Conservation (phyloP, 2,329 filamentous ascomycete species). For the Trichoderma sp. region DNA sequence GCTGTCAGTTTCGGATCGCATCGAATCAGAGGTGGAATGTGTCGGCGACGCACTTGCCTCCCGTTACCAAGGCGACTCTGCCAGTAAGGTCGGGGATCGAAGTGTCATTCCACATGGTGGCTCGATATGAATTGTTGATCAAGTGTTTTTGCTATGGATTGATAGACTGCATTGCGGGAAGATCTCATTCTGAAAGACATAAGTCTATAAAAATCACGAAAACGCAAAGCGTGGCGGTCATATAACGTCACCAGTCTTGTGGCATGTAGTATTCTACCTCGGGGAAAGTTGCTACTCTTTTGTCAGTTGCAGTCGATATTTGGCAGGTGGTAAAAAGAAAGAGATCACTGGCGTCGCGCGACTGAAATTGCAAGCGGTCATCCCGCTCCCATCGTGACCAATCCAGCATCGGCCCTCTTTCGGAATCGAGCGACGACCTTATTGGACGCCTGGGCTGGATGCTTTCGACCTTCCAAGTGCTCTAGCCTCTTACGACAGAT, state of each 20-base stretch:
- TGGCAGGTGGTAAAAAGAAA: too few relatives aligned
- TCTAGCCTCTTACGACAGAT: too few relatives aligned
- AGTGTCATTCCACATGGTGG: neutral
- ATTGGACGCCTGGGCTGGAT: too few relatives aligned
- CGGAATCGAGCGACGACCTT: too few relatives aligned
- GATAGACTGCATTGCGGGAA: too few relatives aligned
- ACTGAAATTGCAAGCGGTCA: too few relatives aligned
- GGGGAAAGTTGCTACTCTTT: neutral
- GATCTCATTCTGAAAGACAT: too few relatives aligned
- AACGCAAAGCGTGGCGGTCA: neutral
- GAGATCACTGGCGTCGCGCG: too few relatives aligned
- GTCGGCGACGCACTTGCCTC: conserved; percentile 1
- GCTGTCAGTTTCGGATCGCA: neutral
- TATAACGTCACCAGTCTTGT: neutral
- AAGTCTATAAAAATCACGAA: neutral
- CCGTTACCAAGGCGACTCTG: conserved; percentile 1
- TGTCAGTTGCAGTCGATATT: neutral
- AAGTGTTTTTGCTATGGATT: too few relatives aligned
- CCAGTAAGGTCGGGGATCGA: neutral
- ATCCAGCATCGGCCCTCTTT: too few relatives aligned
- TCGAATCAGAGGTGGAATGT: neutral
- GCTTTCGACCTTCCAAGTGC: too few relatives aligned
- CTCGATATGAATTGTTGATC: neutral
- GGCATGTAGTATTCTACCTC: neutral
- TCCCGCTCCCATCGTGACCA: too few relatives aligned